Percentiles rank a stretch among this genome's conserved stretches.
phyloP scores from a whole-genome alignment of 805 yeast genomes.

The Candida nemodendra region DNA sequence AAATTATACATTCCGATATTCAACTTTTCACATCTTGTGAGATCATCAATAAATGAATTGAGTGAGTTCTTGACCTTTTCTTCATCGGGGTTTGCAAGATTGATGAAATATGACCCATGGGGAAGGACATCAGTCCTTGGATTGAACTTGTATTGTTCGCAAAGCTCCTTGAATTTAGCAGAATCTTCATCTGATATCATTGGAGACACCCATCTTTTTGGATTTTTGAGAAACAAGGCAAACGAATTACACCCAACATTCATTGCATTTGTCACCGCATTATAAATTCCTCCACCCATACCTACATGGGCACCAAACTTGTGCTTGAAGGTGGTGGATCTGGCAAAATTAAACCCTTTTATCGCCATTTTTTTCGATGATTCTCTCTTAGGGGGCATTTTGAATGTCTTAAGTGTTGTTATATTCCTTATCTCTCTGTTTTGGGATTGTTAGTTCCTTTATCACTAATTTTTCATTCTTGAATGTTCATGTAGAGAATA shows the following conservation, averaged over 20 bases:
- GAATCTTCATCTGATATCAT: conserved; percentile 68
- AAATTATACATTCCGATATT: conserved; percentile 85
- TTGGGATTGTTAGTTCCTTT: too few species aligned
- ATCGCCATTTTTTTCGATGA: conserved; percentile 11
- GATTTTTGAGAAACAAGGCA: conserved; percentile 88
- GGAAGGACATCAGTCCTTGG: conserved; percentile 82
- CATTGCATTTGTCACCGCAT: conserved; percentile 41
- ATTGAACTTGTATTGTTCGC: conserved; percentile 63
- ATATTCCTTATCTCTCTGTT: too few species aligned
- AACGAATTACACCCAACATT: conserved; percentile 71
- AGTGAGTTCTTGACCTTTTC: conserved; percentile 77
- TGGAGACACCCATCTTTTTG: conserved; percentile 89
- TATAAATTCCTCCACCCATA: conserved; percentile 65
- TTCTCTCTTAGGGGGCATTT: conserved; percentile 26
- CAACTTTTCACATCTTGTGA: conserved; percentile 80
- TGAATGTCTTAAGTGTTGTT: conserved; percentile 1
- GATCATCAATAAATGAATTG: conserved; percentile 79
- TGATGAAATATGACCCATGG: conserved; percentile 93
- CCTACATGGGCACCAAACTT: conserved; percentile 91
- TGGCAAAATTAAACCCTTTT: conserved; percentile 35
- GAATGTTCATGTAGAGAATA: conserved; percentile 10
- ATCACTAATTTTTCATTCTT: too few species aligned
- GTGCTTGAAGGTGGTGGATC: conserved; percentile 42
- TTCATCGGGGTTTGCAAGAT: conserved; percentile 84
- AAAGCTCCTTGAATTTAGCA: conserved; percentile 58